Percentiles rank a stretch among this genome's conserved stretches.
Evolutionary conservation across 1,139 yeast genomes (phyloP).

Genomic region (Saccharomycopsis hybrid): DNA sequence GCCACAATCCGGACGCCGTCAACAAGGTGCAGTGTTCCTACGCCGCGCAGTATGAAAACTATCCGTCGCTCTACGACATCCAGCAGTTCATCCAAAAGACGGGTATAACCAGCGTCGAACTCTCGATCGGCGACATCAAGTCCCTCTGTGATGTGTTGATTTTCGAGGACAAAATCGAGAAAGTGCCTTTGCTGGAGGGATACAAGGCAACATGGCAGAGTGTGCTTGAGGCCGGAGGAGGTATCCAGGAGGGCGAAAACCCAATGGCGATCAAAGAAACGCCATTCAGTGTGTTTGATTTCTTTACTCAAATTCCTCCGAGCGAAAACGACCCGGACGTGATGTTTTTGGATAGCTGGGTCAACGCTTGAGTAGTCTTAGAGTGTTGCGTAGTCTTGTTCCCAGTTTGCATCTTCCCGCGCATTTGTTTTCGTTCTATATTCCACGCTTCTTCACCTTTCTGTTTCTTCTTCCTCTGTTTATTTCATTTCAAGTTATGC

Average conservation of each 20-base stretch:
- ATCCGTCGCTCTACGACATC: constrained; percentile 66
- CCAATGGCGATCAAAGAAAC: constrained; percentile 15
- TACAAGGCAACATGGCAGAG: constrained; percentile 51
- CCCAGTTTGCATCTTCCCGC: no score
- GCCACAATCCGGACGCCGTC: constrained; percentile 23
- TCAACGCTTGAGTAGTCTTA: constrained; percentile 13
- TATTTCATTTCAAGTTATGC: no score
- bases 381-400: no score
- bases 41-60: constrained; percentile 52
- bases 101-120: constrained; percentile 76
- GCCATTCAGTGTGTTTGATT: constrained; percentile 19
- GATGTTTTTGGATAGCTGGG: constrained; percentile 19
- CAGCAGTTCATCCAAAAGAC: constrained; percentile 68
- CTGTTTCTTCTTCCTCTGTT: no score
- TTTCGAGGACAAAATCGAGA: constrained; percentile 80
- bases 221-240: constrained; percentile 56
- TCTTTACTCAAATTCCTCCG: constrained; percentile 18
- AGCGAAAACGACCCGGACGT: constrained; percentile 19
- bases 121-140: constrained; percentile 67
- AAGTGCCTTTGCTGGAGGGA: constrained; percentile 33
- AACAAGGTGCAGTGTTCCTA: constrained; percentile 34
- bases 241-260: constrained; percentile 25
- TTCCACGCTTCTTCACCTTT: no score
- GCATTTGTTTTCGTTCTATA: no score
- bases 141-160: constrained; percentile 82